Evolutionary conservation across 2,329 filamentous ascomycete species (phyloP).

Genomic region (Dothistroma pini): DNA sequence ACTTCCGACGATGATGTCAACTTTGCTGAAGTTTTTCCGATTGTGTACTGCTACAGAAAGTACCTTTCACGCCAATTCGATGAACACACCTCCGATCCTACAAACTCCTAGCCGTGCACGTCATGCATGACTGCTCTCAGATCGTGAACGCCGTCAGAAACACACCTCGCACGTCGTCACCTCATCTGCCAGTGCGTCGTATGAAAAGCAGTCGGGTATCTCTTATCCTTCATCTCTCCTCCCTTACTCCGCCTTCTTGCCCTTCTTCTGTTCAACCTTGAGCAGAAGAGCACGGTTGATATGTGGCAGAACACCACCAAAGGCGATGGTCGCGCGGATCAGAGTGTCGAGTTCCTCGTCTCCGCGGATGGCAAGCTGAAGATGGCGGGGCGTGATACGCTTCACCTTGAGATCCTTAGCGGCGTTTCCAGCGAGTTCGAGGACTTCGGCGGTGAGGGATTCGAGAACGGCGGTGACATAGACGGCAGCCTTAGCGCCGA

Average conservation of each 20-base stretch:
- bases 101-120: conserved; percentile 1
- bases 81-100: background rate
- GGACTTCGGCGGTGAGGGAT: conserved; percentile 97
- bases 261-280: conserved; percentile 98
- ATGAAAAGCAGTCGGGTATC: conserved; percentile 4
- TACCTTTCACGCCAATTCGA: background rate
- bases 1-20: too few species aligned
- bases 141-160: background rate
- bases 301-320: conserved; percentile 95
- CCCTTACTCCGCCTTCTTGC: conserved; percentile 53
- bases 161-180: background rate
- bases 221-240: background rate
- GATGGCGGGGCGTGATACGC: conserved; percentile 98
- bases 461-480: conserved; percentile 98
- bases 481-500: conserved; percentile 96
- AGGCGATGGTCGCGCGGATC: conserved; percentile 96
- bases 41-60: conserved; percentile 2
- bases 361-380: conserved; percentile 91
- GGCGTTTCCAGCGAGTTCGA: conserved; percentile 97
- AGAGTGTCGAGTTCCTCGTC: conserved; percentile 98
- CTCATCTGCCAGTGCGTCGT: background rate
- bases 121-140: conserved; percentile 2
- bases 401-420: conserved; percentile 99
- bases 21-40: background rate
- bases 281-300: conserved; percentile 96